phyloP scores from a whole-genome alignment of 495 filamentous ascomycete genomes.

The Penicillium manginii region DNA sequence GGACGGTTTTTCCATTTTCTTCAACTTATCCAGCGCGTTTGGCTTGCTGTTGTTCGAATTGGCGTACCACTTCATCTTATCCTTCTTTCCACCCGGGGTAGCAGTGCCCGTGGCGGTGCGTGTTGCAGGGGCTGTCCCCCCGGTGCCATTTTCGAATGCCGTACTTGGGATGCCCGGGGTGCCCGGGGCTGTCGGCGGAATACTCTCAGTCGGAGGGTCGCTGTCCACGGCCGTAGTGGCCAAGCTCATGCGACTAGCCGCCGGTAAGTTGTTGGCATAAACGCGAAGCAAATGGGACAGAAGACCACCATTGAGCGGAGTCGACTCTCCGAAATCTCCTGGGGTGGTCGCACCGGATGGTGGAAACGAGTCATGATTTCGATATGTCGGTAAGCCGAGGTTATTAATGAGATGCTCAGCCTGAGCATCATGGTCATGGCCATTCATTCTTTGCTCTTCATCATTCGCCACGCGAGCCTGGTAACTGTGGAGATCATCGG shows the following conservation, averaged over 20 bases:
- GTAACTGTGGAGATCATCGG: conserved; percentile 31
- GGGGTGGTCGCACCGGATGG: conserved; percentile 26
- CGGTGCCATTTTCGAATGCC: not conserved
- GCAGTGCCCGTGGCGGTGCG: not conserved
- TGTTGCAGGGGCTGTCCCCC: not conserved
- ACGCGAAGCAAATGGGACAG: conserved; percentile 33
- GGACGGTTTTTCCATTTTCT: conserved; percentile 7
- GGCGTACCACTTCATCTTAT: conserved; percentile 43
- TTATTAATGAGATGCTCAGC: conserved; percentile 30
- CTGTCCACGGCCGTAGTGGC: conserved; percentile 22
- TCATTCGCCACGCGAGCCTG: conserved; percentile 22
- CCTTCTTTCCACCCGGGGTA: conserved; percentile 31
- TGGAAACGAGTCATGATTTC: conserved; percentile 11
- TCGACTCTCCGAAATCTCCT: conserved; percentile 19
- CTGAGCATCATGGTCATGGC: conserved; percentile 24
- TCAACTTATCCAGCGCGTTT: conserved; percentile 2
- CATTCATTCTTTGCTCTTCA: conserved; percentile 18
- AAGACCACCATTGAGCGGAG: conserved; percentile 29
- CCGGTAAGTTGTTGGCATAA: conserved; percentile 31
- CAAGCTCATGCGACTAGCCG: conserved; percentile 29
- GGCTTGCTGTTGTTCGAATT: conserved; percentile 19
- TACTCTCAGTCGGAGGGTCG: conserved; percentile 26
- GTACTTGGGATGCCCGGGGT: not conserved
- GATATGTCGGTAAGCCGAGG: conserved; percentile 22
- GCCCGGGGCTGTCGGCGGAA: conserved; percentile 22